phyloP scores from a whole-genome alignment of 75 land plant genomes.

The Isoetes taiwanensis region DNA sequence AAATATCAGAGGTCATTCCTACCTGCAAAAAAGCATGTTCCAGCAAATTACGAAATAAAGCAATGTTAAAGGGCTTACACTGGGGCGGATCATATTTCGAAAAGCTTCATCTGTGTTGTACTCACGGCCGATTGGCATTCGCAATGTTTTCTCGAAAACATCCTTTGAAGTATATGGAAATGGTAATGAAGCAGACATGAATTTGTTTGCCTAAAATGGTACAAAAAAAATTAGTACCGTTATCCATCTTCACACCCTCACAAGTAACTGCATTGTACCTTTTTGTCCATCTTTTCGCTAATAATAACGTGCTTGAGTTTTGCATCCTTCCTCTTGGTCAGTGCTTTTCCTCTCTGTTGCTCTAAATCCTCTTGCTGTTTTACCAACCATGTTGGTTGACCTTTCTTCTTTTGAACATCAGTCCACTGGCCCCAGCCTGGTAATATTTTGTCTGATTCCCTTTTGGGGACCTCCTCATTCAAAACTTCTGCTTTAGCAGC shows the following conservation, averaged over 20 bases:
- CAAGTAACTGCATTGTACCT: constrained; percentile 50
- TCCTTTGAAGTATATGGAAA: constrained; percentile 45
- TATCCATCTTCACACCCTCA: too few species aligned
- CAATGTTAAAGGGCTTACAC: constrained; percentile 28
- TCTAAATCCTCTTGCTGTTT: constrained; percentile 50
- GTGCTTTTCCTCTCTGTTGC: constrained; percentile 46
- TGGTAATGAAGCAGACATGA: constrained; percentile 32
- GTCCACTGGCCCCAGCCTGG: constrained; percentile 99
- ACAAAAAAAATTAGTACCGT: too few species aligned
- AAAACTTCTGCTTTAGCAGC: constrained; percentile 42
- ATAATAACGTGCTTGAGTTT: constrained; percentile 72
- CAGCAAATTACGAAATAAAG: neutral
- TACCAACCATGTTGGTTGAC: constrained; percentile 58
- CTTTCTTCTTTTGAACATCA: constrained; percentile 54
- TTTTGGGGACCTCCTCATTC: constrained; percentile 63
- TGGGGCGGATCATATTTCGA: constrained; percentile 67
- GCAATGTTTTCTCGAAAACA: constrained; percentile 54
- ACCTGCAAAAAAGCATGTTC: too few species aligned
- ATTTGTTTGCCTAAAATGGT: constrained; percentile 76
- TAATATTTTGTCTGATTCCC: constrained; percentile 39
- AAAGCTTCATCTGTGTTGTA: constrained; percentile 52
- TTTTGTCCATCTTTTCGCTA: constrained; percentile 67
- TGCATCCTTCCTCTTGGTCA: constrained; percentile 67
- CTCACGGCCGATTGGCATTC: constrained; percentile 93
- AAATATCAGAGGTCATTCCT: too few species aligned